These are phyloP conservation scores for Melastoma malabathricum DNA, from an alignment of 345 rosid genomes.

Conservation along the genomic window DNA sequence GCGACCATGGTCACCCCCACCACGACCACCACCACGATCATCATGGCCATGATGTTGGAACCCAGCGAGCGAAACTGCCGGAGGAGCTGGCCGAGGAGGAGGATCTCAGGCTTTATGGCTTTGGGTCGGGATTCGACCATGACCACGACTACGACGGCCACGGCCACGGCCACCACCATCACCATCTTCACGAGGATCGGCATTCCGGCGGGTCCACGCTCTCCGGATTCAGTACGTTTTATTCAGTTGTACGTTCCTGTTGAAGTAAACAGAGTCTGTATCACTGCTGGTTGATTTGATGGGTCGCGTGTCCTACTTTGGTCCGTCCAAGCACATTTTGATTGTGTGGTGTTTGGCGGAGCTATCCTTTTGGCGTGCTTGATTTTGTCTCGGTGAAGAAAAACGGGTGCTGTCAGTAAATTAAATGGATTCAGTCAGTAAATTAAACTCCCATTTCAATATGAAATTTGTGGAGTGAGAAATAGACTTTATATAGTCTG, in stretches of 20 bases:
- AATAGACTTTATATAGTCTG: too few species aligned
- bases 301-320: too few species aligned
- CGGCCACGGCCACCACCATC: slow-evolving; percentile 12
- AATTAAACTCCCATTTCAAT: too few species aligned
- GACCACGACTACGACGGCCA: slow-evolving; percentile 15
- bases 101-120: slow-evolving; percentile 77
- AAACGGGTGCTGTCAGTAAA: too few species aligned
- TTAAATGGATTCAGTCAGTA: too few species aligned
- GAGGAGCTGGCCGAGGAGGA: slow-evolving; percentile 95
- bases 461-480: too few species aligned
- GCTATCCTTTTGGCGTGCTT: too few species aligned
- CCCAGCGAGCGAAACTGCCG: slow-evolving; percentile 29
- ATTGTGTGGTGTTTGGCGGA: too few species aligned
- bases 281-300: too few species aligned
- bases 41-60: slow-evolving; percentile 3
- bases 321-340: too few species aligned
- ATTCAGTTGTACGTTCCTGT: neutral
- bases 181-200: slow-evolving; percentile 8
- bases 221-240: slow-evolving; percentile 43
- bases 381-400: too few species aligned
- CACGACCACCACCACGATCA: slow-evolving; percentile 28
- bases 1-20: slow-evolving; percentile 30
- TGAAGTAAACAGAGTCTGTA: neutral
- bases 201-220: slow-evolving; percentile 23
- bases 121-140: slow-evolving; percentile 34